phyloP scores from a whole-genome alignment of 192 early-diverging fungal species.

The Backusella sp. region DNA sequence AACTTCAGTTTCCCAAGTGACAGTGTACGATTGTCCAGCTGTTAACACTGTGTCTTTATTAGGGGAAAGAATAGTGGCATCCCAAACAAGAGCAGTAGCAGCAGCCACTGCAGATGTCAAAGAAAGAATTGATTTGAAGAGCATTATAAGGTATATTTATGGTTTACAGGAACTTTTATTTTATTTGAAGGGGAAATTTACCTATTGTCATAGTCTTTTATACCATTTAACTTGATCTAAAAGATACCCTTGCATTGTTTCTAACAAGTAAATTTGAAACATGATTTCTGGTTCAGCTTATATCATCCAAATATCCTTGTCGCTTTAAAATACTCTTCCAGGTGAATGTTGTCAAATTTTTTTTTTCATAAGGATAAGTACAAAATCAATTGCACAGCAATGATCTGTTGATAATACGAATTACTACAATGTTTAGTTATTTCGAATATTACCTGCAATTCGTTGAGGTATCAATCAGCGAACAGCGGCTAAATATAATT shows the following conservation, averaged over 20 bases:
- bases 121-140: background rate
- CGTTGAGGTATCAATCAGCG: background rate
- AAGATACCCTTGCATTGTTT: background rate
- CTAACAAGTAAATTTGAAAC: background rate
- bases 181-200: background rate
- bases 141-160: background rate
- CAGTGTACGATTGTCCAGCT: conserved; percentile 13
- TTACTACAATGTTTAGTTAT: background rate
- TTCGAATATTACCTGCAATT: background rate
- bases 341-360: background rate
- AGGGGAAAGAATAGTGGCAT: background rate
- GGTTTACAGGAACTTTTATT: background rate
- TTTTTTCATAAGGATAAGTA: background rate
- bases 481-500: background rate
- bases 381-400: background rate
- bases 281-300: background rate
- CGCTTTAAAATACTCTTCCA: background rate
- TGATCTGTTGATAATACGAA: background rate
- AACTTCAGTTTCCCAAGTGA: conserved; percentile 10
- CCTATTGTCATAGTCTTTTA: background rate
- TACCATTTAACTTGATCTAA: background rate
- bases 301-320: background rate
- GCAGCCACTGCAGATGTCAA: background rate
- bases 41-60: background rate
- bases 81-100: conserved; percentile 9